A percentile compares a stretch with the other conserved stretches of the same genome.
These are phyloP conservation scores for Yamadazyma paraphyllophila DNA, from an alignment of 805 yeast species.

Conservation along the genomic window DNA sequence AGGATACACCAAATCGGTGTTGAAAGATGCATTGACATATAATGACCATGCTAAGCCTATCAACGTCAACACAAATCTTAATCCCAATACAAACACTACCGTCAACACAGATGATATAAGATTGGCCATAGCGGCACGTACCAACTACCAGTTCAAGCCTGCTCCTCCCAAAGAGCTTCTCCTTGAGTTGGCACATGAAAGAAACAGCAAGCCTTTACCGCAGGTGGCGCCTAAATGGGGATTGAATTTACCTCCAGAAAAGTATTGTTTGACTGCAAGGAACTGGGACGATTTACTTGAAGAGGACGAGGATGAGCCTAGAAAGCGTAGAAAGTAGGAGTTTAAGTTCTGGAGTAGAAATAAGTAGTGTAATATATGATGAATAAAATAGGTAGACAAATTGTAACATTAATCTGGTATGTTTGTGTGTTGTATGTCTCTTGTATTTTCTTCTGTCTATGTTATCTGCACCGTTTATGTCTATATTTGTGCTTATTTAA, in stretches of 20 bases:
- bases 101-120: conserved; percentile 87
- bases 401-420: too few species aligned
- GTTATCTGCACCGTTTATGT: too few species aligned
- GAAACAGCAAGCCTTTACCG: conserved; percentile 87
- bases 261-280: conserved; percentile 84
- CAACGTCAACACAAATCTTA: conserved; percentile 22
- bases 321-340: conserved; percentile 1
- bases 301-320: conserved; percentile 19
- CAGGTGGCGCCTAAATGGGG: conserved; percentile 92
- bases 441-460: too few species aligned
- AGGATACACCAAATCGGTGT: conserved; percentile 73
- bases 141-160: conserved; percentile 95
- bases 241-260: conserved; percentile 93
- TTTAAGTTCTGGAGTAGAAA: too few species aligned
- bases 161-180: conserved; percentile 88
- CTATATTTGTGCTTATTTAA: too few species aligned
- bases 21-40: conserved; percentile 86
- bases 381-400: too few species aligned
- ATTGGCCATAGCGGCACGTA: conserved; percentile 87
- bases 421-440: too few species aligned
- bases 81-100: conserved; percentile 44
- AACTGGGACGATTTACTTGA: conserved; percentile 57
- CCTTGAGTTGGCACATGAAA: conserved; percentile 86
- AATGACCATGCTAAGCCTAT: conserved; percentile 70
- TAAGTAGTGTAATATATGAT: too few species aligned